Conservation (phyloP, 2,329 filamentous ascomycete species). For the Talaromyces sp. region DNA sequence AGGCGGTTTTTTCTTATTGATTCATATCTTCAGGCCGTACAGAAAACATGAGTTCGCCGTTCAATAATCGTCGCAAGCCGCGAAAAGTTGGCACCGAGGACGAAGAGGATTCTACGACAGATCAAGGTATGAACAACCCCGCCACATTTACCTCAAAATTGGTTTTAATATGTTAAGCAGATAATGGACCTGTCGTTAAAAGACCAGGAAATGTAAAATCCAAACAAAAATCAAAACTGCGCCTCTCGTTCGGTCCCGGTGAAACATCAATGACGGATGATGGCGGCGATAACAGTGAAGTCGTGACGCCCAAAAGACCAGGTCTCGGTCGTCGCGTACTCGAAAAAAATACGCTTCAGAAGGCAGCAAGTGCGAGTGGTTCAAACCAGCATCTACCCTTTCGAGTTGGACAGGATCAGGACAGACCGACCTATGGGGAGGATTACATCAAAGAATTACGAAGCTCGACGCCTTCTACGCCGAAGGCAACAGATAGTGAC, state of each 20-base stretch:
- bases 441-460: constrained; percentile 84
- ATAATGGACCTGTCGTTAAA: constrained; percentile 50
- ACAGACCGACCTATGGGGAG: constrained; percentile 76
- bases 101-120: constrained; percentile 43
- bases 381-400: constrained; percentile 54
- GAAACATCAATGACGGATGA: constrained; percentile 54
- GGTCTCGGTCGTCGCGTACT: constrained; percentile 61
- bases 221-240: constrained; percentile 70
- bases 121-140: constrained; percentile 41
- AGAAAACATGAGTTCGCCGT: constrained; percentile 56
- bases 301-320: constrained; percentile 58
- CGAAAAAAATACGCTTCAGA: constrained; percentile 65
- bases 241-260: constrained; percentile 71
- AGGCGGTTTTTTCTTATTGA: background rate
- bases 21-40: background rate
- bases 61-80: constrained; percentile 62
- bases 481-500: constrained; percentile 51
- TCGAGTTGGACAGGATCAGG: constrained; percentile 61
- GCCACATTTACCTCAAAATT: background rate
- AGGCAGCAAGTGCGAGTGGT: constrained; percentile 46
- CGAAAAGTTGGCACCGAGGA: constrained; percentile 71
- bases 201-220: constrained; percentile 49
- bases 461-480: constrained; percentile 78
- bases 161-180: constrained; percentile 31
- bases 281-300: constrained; percentile 49